Percentiles rank a stretch among this genome's conserved stretches.
Conservation (phyloP, 73 alveolate genomes). For the Stentor roeselii region DNA sequence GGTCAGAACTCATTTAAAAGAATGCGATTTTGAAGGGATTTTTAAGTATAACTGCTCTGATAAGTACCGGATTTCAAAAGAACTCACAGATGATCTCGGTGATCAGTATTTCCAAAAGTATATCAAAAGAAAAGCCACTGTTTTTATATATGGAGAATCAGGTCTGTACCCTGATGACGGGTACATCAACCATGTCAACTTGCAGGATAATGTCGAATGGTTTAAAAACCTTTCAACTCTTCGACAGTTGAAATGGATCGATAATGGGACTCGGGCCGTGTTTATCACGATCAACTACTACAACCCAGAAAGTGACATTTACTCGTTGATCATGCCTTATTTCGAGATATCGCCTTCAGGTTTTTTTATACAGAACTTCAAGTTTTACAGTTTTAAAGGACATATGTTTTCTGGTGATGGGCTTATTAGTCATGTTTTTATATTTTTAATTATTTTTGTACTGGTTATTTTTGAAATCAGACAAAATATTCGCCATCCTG, state of each 20-base stretch:
- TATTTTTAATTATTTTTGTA: too few species aligned
- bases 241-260: neutral
- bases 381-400: neutral
- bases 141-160: neutral
- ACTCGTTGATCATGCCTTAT: neutral
- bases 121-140: neutral
- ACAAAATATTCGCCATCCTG: neutral
- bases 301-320: neutral
- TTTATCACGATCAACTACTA: neutral
- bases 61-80: too few species aligned
- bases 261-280: neutral
- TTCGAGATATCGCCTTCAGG: neutral
- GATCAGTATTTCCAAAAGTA: too few species aligned
- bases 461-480: neutral
- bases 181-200: neutral
- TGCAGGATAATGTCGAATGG: neutral
- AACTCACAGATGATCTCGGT: neutral
- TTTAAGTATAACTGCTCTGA: too few species aligned
- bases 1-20: neutral
- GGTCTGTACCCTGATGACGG: neutral
- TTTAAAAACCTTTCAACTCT: neutral
- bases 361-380: neutral
- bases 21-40: too few species aligned
- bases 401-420: neutral
- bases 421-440: neutral